Evolutionary conservation across 106 monocot species (phyloP), one percentile per base, ranked within the genome.

Genomic region (Dendrobium officinale): DNA sequence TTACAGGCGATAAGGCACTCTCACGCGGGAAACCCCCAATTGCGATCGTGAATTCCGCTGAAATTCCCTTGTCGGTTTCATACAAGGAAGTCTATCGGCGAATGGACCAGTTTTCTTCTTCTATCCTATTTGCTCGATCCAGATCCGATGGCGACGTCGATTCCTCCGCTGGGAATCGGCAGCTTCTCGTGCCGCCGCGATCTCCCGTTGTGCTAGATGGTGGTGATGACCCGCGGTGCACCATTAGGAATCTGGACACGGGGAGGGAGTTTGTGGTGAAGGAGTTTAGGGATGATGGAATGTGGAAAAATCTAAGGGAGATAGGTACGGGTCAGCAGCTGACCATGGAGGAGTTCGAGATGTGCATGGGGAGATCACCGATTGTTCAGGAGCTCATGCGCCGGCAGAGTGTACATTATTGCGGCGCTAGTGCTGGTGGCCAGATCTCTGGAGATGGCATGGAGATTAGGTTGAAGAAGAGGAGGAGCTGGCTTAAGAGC

Each of bases 301-400:
- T 83, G 85, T 89, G 87, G 91, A 83, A 90, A 48, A 86, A 88
- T 55, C 64, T 92, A 19, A 79, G 87, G 82, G 96, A 94, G 83
- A 85, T 90, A 33, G 87, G 87, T 64, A 90, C 91, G 3, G 87
- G 92, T 2, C 84, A 94, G 77, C 96, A 94, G 78, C 85, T 94
- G 49, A 97, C 96, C 6, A 75, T 90, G 84, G 92, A 97, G 84
- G 96, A 97, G 86, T 97, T 97, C 80, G 88, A 86, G 85, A 85
- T 83, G 70, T 90, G 84, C 68, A 87, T 94, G 44, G 93, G 96
- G 10, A 82, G 84, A 1, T 97, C 96, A 6, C 96, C 96, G 4
- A 94, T 97, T 18, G 96, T 97, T 5, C 91, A 92, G 61, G 96
- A 97, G 45, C 90, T 97, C 27, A 94, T 97, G 96, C 82, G 94